Evolutionary conservation across 768 basidiomycete species (phyloP).

Genomic region (Boletus fagicola): DNA sequence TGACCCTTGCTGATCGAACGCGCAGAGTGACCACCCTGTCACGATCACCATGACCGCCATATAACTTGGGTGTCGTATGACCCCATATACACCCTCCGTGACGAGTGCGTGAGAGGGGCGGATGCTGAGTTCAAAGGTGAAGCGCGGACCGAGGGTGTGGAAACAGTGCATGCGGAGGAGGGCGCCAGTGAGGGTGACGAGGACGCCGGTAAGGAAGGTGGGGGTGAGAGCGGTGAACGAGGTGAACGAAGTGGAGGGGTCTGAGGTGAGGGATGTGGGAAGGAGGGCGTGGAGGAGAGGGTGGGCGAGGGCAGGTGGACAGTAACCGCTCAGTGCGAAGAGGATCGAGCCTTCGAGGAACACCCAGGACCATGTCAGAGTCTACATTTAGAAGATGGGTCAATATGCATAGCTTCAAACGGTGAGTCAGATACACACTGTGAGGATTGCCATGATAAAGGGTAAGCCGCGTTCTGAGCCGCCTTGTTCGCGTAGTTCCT

Average conservation of each 20-base stretch:
- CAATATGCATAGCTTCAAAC: background rate
- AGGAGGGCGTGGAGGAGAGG: background rate
- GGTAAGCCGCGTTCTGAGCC: background rate
- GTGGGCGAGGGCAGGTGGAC: background rate
- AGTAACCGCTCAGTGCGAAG: background rate
- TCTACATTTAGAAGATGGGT: background rate
- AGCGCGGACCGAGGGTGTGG: slow-evolving; percentile 20
- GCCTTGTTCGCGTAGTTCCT: background rate
- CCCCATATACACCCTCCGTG: slow-evolving; percentile 24
- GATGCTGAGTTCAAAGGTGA: slow-evolving; percentile 27
- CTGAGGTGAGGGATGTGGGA: background rate
- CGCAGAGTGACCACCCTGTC: slow-evolving; percentile 4
- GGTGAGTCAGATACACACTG: background rate
- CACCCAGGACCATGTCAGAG: background rate
- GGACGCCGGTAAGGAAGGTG: slow-evolving; percentile 6
- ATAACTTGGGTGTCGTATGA: slow-evolving; percentile 34
- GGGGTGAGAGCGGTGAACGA: slow-evolving; percentile 10
- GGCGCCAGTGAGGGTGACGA: background rate
- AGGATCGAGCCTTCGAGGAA: slow-evolving; percentile 4
- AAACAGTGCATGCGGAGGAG: no score
- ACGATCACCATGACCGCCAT: background rate
- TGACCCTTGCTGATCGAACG: slow-evolving; percentile 2
- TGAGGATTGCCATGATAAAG: background rate
- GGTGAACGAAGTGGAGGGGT: background rate
- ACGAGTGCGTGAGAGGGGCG: slow-evolving; percentile 24